Base-by-base conservation (phyloP, 805 yeast species). In the Grigorovia transvaalensis region DNA sequence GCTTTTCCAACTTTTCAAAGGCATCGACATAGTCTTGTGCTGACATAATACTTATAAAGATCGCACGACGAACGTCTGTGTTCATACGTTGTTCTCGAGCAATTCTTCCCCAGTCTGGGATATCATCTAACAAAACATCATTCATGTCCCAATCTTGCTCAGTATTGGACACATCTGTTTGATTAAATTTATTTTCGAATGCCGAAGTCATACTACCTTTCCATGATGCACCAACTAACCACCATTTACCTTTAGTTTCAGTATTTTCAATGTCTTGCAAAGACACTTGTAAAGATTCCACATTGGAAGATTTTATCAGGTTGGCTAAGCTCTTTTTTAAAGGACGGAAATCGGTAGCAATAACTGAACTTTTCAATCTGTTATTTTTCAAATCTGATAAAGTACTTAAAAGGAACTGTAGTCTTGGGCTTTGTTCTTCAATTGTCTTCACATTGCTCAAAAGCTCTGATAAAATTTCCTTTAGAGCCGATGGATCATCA, bases 201-300 rank as follows among this genome's bases (percentile, higher is more conserved):
- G 65, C 64, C 8, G 58, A 55, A 4, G 59, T 65, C 45, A 69
- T 74, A 51, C 73, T 70, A 2, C 96, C 96, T 61, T 81, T 87
- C 96, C 97, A 93, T 0, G 99, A 96, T 1, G 98, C 87, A 48
- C 99, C 99, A 33, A 93, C 91, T 35, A 93, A 74, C 99, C 99
- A 93, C 99, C 99, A 93, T 68, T 91, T 93, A 52, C 99, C 99
- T 57, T 81, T 80, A 0, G 84, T 79, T 13, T 84, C 86, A 23
- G 88, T 76, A 54, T 79, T 80, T 48, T 78, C 80, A 52, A 93
- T 88, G 70, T 93, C 99, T 46, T 80, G 82, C 19, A 59, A 45
- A 2, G 87, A 72, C 0, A 93, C 98, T 57, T 86, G 88, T 27
- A 93, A 74, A 1, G 99, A 86, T 51, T 93, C 98, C 15, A 52